Percentiles rank a stretch among this genome's conserved stretches.
Conservation (phyloP, 176 grass and related monocot species). For the Cenchrus fungigraminus region DNA sequence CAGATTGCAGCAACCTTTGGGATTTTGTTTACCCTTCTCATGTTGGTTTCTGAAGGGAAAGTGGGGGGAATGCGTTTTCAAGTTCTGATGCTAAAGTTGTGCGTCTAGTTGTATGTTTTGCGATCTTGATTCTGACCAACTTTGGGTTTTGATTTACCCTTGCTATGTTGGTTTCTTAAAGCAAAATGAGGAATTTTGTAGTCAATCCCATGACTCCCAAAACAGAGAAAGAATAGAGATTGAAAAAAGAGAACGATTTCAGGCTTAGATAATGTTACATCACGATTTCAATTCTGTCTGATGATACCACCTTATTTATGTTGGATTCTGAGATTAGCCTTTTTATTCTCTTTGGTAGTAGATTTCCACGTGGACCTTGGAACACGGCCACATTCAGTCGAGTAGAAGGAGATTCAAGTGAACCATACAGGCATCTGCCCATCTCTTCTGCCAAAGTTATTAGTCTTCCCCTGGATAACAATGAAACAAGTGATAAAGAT, state of each 20-base stretch:
- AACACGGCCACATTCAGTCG: slow-evolving; percentile 9
- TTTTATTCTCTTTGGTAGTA: background rate
- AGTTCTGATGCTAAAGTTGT: background rate
- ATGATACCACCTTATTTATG: background rate
- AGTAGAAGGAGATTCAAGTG: background rate
- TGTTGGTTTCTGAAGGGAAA: background rate
- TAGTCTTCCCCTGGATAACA: background rate
- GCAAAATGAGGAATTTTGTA: background rate
- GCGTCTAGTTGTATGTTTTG: slow-evolving; percentile 3
- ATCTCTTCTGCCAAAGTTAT: background rate
- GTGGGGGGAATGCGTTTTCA: background rate
- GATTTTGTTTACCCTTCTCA: background rate
- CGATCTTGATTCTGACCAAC: background rate
- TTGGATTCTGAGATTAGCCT: background rate
- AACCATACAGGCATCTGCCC: background rate
- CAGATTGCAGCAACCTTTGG: background rate
- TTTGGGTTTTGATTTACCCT: background rate
- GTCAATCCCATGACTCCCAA: background rate
- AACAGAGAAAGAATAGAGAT: background rate
- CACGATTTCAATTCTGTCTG: background rate
- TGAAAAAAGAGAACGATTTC: background rate
- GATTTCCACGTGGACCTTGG: background rate
- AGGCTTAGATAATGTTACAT: background rate
- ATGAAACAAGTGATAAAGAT: background rate
- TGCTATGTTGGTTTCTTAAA: background rate